phyloP scores from a whole-genome alignment of 1,284 basidiomycete species.

The Sanghuangporus sanghuang region DNA sequence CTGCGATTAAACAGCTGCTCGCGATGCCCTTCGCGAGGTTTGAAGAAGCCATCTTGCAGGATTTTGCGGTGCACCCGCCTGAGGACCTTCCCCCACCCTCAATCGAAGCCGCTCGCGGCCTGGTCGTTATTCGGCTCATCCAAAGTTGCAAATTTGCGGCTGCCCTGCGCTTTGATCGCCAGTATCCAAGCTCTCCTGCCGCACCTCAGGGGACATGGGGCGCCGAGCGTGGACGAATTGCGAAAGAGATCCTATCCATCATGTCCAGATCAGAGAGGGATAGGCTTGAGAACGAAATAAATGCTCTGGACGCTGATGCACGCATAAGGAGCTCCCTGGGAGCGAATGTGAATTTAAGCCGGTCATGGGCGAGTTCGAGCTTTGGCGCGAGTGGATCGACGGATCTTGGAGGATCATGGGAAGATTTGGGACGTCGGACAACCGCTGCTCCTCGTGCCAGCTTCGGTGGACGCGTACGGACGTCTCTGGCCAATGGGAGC shows the following conservation, averaged over 20 bases:
- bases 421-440: conserved; percentile 29
- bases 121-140: conserved; percentile 76
- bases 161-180: conserved; percentile 71
- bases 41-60: conserved; percentile 54
- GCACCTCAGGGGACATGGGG: conserved; percentile 24
- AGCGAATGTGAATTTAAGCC: conserved; percentile 17
- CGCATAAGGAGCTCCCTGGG: conserved; percentile 19
- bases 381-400: conserved; percentile 19
- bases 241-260: conserved; percentile 57
- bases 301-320: conserved; percentile 23
- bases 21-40: conserved; percentile 56
- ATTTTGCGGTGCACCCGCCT: conserved; percentile 55
- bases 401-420: conserved; percentile 48
- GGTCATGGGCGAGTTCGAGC: conserved; percentile 15
- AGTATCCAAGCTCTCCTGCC: conserved; percentile 40
- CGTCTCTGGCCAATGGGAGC: conserved; percentile 12
- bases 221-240: conserved; percentile 58
- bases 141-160: conserved; percentile 69
- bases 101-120: conserved; percentile 65
- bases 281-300: conserved; percentile 48
- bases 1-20: conserved; percentile 53
- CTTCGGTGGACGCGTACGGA: conserved; percentile 4
- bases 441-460: conserved; percentile 7
- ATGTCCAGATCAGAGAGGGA: conserved; percentile 55
- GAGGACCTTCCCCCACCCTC: conserved; percentile 40